A percentile compares a stretch with the other conserved stretches of the same genome.
phyloP scores from a whole-genome alignment of 179 eudicot species.

The Vitellaria paradoxa region DNA sequence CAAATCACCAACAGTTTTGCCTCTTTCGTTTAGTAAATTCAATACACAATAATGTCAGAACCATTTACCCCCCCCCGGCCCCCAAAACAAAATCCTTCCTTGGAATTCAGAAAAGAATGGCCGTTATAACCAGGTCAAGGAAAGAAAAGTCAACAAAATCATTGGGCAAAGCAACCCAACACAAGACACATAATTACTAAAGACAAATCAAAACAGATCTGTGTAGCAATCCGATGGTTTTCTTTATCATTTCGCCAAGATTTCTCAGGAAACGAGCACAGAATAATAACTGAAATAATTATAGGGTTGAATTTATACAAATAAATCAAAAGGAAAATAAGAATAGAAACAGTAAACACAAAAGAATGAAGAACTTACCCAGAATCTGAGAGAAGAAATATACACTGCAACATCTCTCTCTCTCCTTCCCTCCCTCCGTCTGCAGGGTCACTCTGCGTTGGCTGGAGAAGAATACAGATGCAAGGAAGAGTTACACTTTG shows the following conservation, averaged over 20 bases:
- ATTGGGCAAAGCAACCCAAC: neutral
- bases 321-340: neutral
- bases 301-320: neutral
- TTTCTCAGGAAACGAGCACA: neutral
- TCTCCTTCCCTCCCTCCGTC: neutral
- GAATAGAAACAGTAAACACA: neutral
- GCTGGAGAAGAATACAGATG: neutral
- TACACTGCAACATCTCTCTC: constrained; percentile 80
- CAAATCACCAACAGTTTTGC: neutral
- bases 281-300: neutral
- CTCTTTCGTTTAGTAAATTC: neutral
- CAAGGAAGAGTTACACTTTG: no score
- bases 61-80: no score
- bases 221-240: neutral
- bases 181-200: neutral
- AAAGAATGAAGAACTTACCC: constrained; percentile 44
- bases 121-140: neutral
- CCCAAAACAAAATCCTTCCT: neutral
- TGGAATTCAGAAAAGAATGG: neutral
- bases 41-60: neutral
- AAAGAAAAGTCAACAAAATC: neutral
- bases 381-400: constrained; percentile 89
- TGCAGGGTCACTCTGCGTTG: no score
- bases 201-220: neutral
- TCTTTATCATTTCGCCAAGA: neutral